These are phyloP conservation scores for Miscanthus sacchariflorus DNA, from an alignment of 202 grass and related monocot species.

Conservation along the genomic window DNA sequence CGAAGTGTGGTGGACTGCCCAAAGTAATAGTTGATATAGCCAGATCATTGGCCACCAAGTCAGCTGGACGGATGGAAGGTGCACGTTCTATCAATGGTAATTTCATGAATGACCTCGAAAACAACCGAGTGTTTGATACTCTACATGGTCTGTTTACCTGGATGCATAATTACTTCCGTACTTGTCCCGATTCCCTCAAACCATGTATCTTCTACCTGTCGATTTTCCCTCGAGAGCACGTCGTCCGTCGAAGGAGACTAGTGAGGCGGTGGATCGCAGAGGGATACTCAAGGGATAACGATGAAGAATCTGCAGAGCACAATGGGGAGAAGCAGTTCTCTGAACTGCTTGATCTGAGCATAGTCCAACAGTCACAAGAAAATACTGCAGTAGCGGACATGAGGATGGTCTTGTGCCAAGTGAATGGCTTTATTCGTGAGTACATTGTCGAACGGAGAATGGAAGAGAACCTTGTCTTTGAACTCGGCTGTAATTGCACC, in stretches of 20 bases:
- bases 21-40: conserved; percentile 12
- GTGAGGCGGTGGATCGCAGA: too few relatives aligned
- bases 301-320: too few relatives aligned
- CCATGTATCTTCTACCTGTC: too few relatives aligned
- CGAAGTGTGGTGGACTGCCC: background rate
- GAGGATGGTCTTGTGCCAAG: background rate
- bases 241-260: too few relatives aligned
- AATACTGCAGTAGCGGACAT: background rate
- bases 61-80: background rate
- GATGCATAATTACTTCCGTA: too few relatives aligned
- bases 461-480: background rate
- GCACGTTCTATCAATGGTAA: background rate
- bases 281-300: too few relatives aligned
- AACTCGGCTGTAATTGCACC: background rate
- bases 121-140: background rate
- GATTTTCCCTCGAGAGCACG: too few relatives aligned
- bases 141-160: too few relatives aligned
- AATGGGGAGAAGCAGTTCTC: background rate
- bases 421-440: background rate
- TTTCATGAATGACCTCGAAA: background rate
- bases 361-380: conserved; percentile 5
- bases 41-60: background rate
- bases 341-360: background rate
- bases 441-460: background rate
- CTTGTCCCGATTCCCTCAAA: too few relatives aligned